Evolutionary conservation across 495 filamentous ascomycete species (phyloP).

Genomic region (Daldinia caldariorum): DNA sequence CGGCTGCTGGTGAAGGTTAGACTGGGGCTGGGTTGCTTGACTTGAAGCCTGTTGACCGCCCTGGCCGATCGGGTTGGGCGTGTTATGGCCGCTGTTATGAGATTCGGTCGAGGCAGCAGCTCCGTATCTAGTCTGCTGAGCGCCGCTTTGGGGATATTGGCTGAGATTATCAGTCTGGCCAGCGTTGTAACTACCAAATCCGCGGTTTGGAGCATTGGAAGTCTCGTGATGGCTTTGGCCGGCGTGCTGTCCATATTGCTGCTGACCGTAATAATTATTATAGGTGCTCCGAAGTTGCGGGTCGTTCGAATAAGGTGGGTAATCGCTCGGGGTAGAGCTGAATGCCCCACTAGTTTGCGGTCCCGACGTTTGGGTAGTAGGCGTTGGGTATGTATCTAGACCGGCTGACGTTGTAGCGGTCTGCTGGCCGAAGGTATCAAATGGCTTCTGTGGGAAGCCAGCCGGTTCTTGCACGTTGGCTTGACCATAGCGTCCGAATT

Average conservation of each 20-base stretch:
- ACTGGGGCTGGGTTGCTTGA: slow-evolving; percentile 60
- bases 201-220: slow-evolving; percentile 70
- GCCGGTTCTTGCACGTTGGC: slow-evolving; percentile 67
- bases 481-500: slow-evolving; percentile 77
- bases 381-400: slow-evolving; percentile 62
- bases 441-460: slow-evolving; percentile 76
- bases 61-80: slow-evolving; percentile 82
- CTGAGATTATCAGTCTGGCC: slow-evolving; percentile 76
- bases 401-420: slow-evolving; percentile 56
- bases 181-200: slow-evolving; percentile 78
- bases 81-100: slow-evolving; percentile 86
- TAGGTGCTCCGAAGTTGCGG: slow-evolving; percentile 78
- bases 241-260: slow-evolving; percentile 73
- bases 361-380: slow-evolving; percentile 70
- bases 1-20: slow-evolving; percentile 66
- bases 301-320: slow-evolving; percentile 86
- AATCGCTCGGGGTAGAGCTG: slow-evolving; percentile 81
- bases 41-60: slow-evolving; percentile 63
- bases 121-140: slow-evolving; percentile 69
- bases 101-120: slow-evolving; percentile 75
- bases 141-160: slow-evolving; percentile 76
- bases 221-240: slow-evolving; percentile 76
- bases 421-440: slow-evolving; percentile 87
- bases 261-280: slow-evolving; percentile 77
- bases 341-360: slow-evolving; percentile 65